These are phyloP conservation scores for Entomortierella beljakovae DNA, from an alignment of 192 early-diverging fungal species.

Conservation along the genomic window DNA sequence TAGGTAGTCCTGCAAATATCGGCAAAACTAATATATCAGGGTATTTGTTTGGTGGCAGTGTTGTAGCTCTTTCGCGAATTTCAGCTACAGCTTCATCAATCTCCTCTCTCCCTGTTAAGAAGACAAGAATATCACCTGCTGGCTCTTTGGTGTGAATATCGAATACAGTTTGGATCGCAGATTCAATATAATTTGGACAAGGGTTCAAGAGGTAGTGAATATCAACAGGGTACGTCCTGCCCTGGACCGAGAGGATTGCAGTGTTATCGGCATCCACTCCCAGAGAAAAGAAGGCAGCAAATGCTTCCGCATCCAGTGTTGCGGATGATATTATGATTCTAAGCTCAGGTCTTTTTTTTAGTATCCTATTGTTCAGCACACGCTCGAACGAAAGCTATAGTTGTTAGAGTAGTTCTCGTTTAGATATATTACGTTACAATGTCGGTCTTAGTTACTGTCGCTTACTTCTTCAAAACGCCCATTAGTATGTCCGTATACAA, in stretches of 20 bases:
- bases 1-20: constrained; percentile 76
- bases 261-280: constrained; percentile 70
- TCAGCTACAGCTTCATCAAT: constrained; percentile 74
- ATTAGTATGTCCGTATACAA: constrained; percentile 80
- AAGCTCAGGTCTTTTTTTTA: constrained; percentile 76
- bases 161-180: constrained; percentile 76
- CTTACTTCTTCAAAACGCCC: constrained; percentile 84
- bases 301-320: constrained; percentile 82
- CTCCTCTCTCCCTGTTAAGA: constrained; percentile 81
- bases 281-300: constrained; percentile 77
- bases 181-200: constrained; percentile 72
- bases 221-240: constrained; percentile 78
- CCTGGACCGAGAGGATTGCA: constrained; percentile 79
- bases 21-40: constrained; percentile 65
- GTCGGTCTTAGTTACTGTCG: not conserved
- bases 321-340: constrained; percentile 83
- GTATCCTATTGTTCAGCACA: constrained; percentile 63
- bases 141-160: constrained; percentile 80
- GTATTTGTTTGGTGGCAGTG: constrained; percentile 52
- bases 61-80: constrained; percentile 66
- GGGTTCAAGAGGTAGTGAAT: constrained; percentile 70
- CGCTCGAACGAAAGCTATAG: not conserved
- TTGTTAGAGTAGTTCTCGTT: no score
- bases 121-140: constrained; percentile 75
- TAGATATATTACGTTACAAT: no score